A percentile compares a stretch with the other conserved stretches of the same genome.
Evolutionary conservation across 129 eudicot genomes (phyloP).

Genomic region (Artemisia tridentata): DNA sequence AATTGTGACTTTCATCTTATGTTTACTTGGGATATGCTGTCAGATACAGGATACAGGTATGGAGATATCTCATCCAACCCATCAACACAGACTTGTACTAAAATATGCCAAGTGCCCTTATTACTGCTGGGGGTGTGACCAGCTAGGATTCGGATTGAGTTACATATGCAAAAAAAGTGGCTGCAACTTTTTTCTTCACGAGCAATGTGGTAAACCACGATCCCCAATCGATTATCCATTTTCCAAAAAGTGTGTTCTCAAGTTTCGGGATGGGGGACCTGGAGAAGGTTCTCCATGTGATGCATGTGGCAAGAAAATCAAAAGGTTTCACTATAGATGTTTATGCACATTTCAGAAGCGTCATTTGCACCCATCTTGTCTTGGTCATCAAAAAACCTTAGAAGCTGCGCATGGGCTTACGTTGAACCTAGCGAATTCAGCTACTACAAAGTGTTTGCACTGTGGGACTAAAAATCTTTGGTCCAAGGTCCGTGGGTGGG

Average conservation of each 20-base stretch:
- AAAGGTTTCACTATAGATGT: constrained; percentile 23
- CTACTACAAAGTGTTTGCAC: constrained; percentile 27
- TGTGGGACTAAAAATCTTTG: constrained; percentile 21
- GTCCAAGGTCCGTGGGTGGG: constrained; percentile 29
- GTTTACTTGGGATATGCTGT: background rate
- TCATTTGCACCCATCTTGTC: constrained; percentile 26
- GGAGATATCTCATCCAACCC: constrained; percentile 22
- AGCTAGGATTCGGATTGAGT: constrained; percentile 24
- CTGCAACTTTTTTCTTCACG: constrained; percentile 33
- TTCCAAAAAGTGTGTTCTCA: constrained; percentile 9
- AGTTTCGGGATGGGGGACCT: constrained; percentile 14
- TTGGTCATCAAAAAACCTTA: constrained; percentile 2
- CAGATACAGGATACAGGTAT: background rate
- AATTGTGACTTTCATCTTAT: background rate
- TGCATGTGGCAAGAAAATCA: constrained; percentile 30
- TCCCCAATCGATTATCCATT: constrained; percentile 10
- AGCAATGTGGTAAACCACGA: constrained; percentile 7
- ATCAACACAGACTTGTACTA: constrained; percentile 20
- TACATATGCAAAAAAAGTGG: constrained; percentile 9
- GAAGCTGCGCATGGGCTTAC: constrained; percentile 13
- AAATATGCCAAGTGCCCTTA: constrained; percentile 17
- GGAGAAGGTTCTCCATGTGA: constrained; percentile 13
- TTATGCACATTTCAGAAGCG: constrained; percentile 14
- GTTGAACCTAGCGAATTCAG: constrained; percentile 9
- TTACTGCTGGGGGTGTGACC: constrained; percentile 27